These are phyloP conservation scores for Trichothecium roseum DNA, from an alignment of 2,329 filamentous ascomycete species.

Conservation along the genomic window DNA sequence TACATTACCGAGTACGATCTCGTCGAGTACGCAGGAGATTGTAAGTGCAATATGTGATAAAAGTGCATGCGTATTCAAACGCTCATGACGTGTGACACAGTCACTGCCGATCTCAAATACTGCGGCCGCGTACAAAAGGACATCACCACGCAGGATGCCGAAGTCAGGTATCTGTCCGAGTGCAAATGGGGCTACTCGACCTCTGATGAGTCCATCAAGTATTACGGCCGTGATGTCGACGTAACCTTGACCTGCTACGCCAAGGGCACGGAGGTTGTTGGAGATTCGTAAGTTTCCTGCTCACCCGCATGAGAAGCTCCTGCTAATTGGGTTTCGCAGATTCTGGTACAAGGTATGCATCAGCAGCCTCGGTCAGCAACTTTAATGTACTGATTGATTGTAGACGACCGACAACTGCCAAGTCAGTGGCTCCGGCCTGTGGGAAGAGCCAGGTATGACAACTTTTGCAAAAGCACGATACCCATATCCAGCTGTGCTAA, in stretches of 20 bases:
- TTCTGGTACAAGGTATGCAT: slow-evolving; percentile 6
- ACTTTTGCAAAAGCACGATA: not conserved
- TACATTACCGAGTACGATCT: slow-evolving; percentile 4
- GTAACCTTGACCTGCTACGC: slow-evolving; percentile 5
- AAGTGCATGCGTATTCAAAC: too few species aligned
- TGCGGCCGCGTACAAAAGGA: slow-evolving; percentile 2
- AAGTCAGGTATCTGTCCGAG: slow-evolving; percentile 3
- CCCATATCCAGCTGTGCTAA: too few species aligned
- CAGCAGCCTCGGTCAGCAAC: too few species aligned
- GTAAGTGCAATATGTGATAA: too few species aligned
- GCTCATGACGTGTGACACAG: too few species aligned
- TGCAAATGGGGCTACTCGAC: slow-evolving; percentile 4
- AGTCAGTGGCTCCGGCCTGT: slow-evolving; percentile 3
- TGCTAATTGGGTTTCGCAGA: not conserved
- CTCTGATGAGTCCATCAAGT: slow-evolving; percentile 1
- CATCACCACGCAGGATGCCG: slow-evolving; percentile 2
- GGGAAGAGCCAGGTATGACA: slow-evolving; percentile 2
- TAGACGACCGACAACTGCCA: slow-evolving; percentile 5
- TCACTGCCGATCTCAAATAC: slow-evolving; percentile 1
- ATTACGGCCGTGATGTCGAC: slow-evolving; percentile 4
- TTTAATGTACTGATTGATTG: too few species aligned
- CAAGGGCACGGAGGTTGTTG: not conserved
- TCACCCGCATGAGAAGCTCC: too few species aligned
- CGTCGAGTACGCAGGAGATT: slow-evolving; percentile 4
- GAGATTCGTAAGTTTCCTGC: slow-evolving; percentile 1